Base-by-base conservation (phyloP, 1,284 basidiomycete genomes). In the Tilletia caries region DNA sequence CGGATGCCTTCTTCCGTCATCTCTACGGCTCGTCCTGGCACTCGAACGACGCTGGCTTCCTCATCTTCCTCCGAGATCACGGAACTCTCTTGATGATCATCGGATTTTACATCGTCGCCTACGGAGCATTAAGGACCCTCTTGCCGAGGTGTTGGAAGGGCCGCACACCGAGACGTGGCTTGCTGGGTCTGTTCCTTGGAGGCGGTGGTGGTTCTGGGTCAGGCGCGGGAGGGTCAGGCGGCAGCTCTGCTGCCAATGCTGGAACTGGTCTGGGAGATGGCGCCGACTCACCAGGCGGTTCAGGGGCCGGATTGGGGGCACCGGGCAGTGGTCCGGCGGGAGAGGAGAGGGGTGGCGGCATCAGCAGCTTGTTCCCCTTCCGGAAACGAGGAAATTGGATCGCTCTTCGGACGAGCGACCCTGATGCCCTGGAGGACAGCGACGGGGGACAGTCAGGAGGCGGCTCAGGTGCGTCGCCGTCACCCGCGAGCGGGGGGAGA, bases 1-100 rank as follows among this genome's bases (percentile, higher is more conserved):
- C 93, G 1, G 89, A 95, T 81, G 89, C 93, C 27, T 98, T 95
- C 88, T 88, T 80, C 70, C 73, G 89, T 23, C 95, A 98, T 84
- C 95, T 90, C 85, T 98, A 98, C 80, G 95, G 95, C 34, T 95
- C 92, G 77, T 94, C 92, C 78, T 98, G 95, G 95, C 85, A 85
- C 68, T 82, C 79, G 0, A 78, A 79, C 65, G 83, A 84, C 68
- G 83, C 83, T 0, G 82, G 77, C 13, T 82, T 83, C 67, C 71
- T 84, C 43, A 79, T 83, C 69, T 79, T 82, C 41, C 65, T 82
- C 62, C 70, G 81, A 33, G 78, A 78, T 44, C 70, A 80, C 66
- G 81, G 81, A n/a, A 67, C 74, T 18, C 33, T 76, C 8, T 68
- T 82, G 34, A 76, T 82, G 68, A 60, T 73, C 37, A 65, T 68